Conservation (phyloP, 2,329 filamentous ascomycete genomes). For the Neopestalotiopsis sp. region DNA sequence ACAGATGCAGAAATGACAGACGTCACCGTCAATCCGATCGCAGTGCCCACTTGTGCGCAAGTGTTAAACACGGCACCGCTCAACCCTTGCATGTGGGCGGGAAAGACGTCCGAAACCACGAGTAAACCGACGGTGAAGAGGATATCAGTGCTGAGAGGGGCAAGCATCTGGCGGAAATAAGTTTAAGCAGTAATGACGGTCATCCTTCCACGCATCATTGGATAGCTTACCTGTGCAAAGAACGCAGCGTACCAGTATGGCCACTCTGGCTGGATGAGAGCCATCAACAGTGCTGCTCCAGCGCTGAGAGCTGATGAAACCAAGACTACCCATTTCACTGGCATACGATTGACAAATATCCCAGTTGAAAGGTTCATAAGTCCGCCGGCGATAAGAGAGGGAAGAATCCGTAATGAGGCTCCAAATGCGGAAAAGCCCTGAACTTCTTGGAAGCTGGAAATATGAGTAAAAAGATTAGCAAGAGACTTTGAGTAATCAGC, state of each 20-base stretch:
- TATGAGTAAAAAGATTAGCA: background rate
- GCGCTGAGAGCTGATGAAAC: constrained; percentile 5
- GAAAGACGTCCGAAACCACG: constrained; percentile 18
- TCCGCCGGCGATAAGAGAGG: background rate
- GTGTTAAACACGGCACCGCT: constrained; percentile 23
- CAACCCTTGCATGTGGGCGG: constrained; percentile 18
- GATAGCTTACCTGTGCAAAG: constrained; percentile 13
- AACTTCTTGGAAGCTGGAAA: constrained; percentile 14
- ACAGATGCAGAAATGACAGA: constrained; percentile 19
- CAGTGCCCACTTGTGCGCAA: constrained; percentile 21
- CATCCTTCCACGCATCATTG: too few relatives aligned
- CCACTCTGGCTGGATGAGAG: constrained; percentile 5
- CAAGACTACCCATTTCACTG: constrained; percentile 1
- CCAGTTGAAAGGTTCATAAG: constrained; percentile 5
- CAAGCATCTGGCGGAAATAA: background rate
- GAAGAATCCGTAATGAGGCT: constrained; percentile 12
- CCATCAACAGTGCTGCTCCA: constrained; percentile 16
- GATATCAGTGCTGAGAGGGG: background rate
- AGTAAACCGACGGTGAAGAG: constrained; percentile 13
- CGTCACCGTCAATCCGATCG: constrained; percentile 19
- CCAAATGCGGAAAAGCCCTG: constrained; percentile 5
- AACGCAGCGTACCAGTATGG: constrained; percentile 12
- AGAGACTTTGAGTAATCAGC: background rate
- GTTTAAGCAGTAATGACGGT: too few relatives aligned
- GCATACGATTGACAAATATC: constrained; percentile 8